Percentiles rank a stretch among this genome's conserved stretches.
These are phyloP conservation scores for Jatropha curcas DNA, from an alignment of 345 rosid species.

Conservation along the genomic window DNA sequence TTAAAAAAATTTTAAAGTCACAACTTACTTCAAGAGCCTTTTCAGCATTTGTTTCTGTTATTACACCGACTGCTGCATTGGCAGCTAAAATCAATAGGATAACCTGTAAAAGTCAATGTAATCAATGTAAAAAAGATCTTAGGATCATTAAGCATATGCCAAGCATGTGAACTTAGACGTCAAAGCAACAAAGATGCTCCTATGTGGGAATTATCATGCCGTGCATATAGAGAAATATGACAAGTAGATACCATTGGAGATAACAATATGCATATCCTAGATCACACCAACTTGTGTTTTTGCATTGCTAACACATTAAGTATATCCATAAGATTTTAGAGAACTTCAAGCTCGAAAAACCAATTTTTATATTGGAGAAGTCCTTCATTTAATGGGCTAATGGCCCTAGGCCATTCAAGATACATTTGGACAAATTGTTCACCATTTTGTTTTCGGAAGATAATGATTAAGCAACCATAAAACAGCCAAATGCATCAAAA, in stretches of 20 bases:
- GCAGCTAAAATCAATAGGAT: conserved; percentile 96
- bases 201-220: not conserved
- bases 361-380: not conserved
- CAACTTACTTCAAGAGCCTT: conserved; percentile 88
- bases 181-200: not conserved
- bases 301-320: not conserved
- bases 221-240: not conserved
- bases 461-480: not conserved
- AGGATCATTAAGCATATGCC: conserved; percentile 8
- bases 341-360: not conserved
- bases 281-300: not conserved
- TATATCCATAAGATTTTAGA: not conserved
- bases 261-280: not conserved
- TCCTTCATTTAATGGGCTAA: not conserved
- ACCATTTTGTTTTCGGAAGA: not conserved
- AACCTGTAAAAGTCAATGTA: conserved; percentile 51
- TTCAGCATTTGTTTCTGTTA: conserved; percentile 99
- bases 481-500: not conserved
- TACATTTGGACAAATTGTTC: not conserved
- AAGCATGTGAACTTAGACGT: conserved; percentile 12
- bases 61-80: conserved; percentile 98
- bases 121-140: conserved; percentile 15
- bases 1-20: conserved; percentile 11
- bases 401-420: not conserved
- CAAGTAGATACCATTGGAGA: not conserved